A percentile compares a stretch with the other conserved stretches of the same genome.
phyloP scores from a whole-genome alignment of 345 rosid genomes.

The Hypericum perforatum region DNA sequence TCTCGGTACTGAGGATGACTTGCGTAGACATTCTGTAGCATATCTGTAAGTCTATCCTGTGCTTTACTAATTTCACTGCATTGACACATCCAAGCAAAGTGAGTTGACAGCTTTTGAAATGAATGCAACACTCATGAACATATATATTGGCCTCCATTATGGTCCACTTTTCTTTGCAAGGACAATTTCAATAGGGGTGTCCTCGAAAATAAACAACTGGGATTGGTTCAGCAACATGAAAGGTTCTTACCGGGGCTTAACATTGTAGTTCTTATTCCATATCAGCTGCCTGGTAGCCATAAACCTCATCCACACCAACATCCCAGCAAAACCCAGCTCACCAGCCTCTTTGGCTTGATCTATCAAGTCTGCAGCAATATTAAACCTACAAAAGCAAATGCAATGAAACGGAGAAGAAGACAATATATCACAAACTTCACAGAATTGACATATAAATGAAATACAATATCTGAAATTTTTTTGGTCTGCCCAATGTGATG shows the following conservation, averaged over 20 bases:
- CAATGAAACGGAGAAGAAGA: neutral
- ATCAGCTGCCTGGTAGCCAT: slow-evolving; percentile 98
- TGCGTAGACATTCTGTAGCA: slow-evolving; percentile 54
- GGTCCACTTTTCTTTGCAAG: no score
- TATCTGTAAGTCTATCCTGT: slow-evolving; percentile 86
- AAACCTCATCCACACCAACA: slow-evolving; percentile 98
- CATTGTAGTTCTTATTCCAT: slow-evolving; percentile 98
- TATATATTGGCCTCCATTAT: neutral
- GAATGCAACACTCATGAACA: neutral
- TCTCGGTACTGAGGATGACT: slow-evolving; percentile 58
- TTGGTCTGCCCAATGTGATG: no score
- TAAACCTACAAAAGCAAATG: slow-evolving; percentile 47
- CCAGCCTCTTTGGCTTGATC: slow-evolving; percentile 72
- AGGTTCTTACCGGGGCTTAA: slow-evolving; percentile 79
- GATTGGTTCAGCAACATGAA: slow-evolving; percentile 7
- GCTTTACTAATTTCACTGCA: slow-evolving; percentile 95
- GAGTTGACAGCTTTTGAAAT: slow-evolving; percentile 1
- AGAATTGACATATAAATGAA: no score
- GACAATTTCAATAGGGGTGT: neutral
- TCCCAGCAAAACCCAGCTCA: slow-evolving; percentile 71
- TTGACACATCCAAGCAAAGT: slow-evolving; percentile 2
- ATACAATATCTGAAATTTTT: no score
- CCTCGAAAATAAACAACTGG: neutral
- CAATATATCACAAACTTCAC: no score
- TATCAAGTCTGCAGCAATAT: slow-evolving; percentile 85